Conservation (phyloP, 148 eudicot species). For the Diospyros lotus region DNA sequence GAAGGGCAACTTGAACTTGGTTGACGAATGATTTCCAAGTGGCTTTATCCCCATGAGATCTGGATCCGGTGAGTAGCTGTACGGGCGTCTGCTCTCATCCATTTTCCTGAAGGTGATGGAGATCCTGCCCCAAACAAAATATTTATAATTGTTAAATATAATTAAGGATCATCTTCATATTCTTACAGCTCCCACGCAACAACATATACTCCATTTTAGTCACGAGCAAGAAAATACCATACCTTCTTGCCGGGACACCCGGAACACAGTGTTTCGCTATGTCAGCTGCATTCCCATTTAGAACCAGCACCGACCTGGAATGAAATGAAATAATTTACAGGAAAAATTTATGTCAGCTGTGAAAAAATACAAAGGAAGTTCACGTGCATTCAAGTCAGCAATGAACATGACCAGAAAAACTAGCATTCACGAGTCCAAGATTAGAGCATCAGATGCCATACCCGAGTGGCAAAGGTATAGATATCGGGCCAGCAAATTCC, state of each 20-base stretch:
- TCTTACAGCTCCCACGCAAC: no score
- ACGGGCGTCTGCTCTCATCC: slow-evolving; percentile 53
- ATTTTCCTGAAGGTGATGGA: slow-evolving; percentile 64
- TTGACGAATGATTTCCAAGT: slow-evolving; percentile 20
- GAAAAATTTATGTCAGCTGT: no score
- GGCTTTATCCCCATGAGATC: slow-evolving; percentile 42
- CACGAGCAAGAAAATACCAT: background rate
- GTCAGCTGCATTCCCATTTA: slow-evolving; percentile 62
- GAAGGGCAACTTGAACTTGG: slow-evolving; percentile 13
- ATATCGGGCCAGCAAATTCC: slow-evolving; percentile 53
- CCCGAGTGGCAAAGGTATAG: slow-evolving; percentile 60
- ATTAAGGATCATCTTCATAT: no score
- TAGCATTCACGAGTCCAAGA: no score
- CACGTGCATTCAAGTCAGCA: no score
- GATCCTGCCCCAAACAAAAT: slow-evolving; percentile 30
- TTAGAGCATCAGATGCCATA: slow-evolving; percentile 3
- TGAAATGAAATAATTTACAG: no score
- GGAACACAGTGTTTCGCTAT: slow-evolving; percentile 60
- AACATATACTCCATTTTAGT: background rate
- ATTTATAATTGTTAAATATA: no score
- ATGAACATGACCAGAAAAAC: no score
- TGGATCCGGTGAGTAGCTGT: slow-evolving; percentile 34
- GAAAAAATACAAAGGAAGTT: no score
- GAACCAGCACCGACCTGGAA: slow-evolving; percentile 56
- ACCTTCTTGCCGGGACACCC: slow-evolving; percentile 56